Conservation (phyloP, 805 yeast species). For the Ogataea dorogensis region DNA sequence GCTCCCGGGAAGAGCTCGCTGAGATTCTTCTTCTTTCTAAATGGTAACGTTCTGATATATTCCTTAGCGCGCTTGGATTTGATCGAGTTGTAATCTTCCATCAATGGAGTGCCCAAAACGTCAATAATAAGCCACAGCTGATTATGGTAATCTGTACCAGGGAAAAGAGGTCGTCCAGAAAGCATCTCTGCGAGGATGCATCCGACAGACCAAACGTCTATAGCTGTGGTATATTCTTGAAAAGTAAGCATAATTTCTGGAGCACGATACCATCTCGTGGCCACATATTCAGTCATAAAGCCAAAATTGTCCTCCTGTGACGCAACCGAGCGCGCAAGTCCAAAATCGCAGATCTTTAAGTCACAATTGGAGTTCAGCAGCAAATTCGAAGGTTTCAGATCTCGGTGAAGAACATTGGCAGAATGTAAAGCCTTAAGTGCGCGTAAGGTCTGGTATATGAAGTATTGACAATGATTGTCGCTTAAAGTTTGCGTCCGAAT, state of each 20-base stretch:
- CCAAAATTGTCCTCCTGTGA: slow-evolving; percentile 65
- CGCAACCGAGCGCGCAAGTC: slow-evolving; percentile 73
- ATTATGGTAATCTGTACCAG: slow-evolving; percentile 91
- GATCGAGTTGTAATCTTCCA: slow-evolving; percentile 71
- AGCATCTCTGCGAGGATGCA: slow-evolving; percentile 92
- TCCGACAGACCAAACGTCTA: slow-evolving; percentile 96
- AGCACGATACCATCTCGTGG: slow-evolving; percentile 97
- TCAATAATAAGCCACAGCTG: slow-evolving; percentile 84
- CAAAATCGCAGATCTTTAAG: slow-evolving; percentile 91
- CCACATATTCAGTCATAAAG: slow-evolving; percentile 95
- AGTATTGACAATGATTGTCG: slow-evolving; percentile 93
- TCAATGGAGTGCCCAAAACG: slow-evolving; percentile 82
- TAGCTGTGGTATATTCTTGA: slow-evolving; percentile 90
- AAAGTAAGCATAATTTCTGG: slow-evolving; percentile 97
- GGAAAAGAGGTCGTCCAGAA: slow-evolving; percentile 82
- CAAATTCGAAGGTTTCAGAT: slow-evolving; percentile 85
- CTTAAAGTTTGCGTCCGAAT: slow-evolving; percentile 77
- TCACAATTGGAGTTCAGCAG: slow-evolving; percentile 90
- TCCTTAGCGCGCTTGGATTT: slow-evolving; percentile 84
- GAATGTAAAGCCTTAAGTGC: slow-evolving; percentile 90
- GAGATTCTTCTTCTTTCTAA: slow-evolving; percentile 60
- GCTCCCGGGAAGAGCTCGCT: slow-evolving; percentile 47
- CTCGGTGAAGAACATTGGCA: slow-evolving; percentile 93
- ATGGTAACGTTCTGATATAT: slow-evolving; percentile 78
- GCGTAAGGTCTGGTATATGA: slow-evolving; percentile 84